Evolutionary conservation across 176 grass and related monocot species (phyloP), one percentile per base, ranked within the genome.

Genomic region (Lolium rigidum): DNA sequence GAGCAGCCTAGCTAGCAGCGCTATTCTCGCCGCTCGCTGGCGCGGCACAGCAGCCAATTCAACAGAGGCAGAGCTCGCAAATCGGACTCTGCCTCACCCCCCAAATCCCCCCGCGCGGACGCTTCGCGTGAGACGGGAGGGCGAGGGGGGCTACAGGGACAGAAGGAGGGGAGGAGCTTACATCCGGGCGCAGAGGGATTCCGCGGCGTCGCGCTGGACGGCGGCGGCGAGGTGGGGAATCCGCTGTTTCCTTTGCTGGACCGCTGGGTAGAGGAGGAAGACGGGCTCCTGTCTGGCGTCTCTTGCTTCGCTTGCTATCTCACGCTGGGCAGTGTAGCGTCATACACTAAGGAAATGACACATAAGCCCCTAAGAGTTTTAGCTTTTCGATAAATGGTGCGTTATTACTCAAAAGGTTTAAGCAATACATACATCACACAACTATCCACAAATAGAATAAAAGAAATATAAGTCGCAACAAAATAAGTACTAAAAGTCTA

Each of bases 161-260:
- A 39, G 21, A 71, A 61, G 8, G 43, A 59, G 16, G 22, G 67
- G 11, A 4, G 44, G 67, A 73, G 44, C 85, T 86, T 80, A 86
- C 85, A 55, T 25, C 5, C 12, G 64, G 64, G 77, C 66, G 41
- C 64, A 12, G 82, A 7, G 37, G 9, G 9, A 48, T 13, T 80
- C 12, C 7, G 67, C 85, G 76, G 84, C 39, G 54, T 52, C 65
- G 76, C 64, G 10, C 7, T 43, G 25, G 18, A 7, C 18, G 66
- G 66, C 54, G 50, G 75, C 84, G 84, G 49, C 74, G 49, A 86
- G 75, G 56, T 64, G 75, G 50, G 28, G 7, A 51, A 52, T 65
- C 57, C 61, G 43, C 70, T 43, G 18, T 35, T 54, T 41, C 49
- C 31, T 82, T 8, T 39, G 14, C 31, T 55, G 49, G 26, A 16